These are phyloP conservation scores for Diaporthe australafricana DNA, from an alignment of 2,329 filamentous ascomycete species.

Conservation along the genomic window DNA sequence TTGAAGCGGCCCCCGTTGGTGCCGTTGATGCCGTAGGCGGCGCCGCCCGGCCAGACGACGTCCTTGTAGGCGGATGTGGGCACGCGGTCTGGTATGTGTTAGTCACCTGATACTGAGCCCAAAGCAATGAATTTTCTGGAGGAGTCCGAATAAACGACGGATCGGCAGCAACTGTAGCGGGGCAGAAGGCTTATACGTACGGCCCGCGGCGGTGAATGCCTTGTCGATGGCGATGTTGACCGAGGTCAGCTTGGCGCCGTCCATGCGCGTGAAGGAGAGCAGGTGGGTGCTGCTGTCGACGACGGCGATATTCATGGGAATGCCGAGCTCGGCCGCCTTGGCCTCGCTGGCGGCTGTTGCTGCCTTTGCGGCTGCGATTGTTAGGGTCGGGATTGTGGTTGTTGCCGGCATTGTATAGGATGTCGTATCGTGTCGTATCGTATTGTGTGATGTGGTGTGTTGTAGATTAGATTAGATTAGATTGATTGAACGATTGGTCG, in stretches of 20 bases:
- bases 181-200: too few relatives aligned
- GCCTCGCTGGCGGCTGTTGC: constrained; percentile 26
- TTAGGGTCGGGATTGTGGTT: constrained; percentile 25
- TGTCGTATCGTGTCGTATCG: too few relatives aligned
- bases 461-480: background rate
- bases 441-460: background rate
- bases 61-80: constrained; percentile 30
- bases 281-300: constrained; percentile 29
- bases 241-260: constrained; percentile 31
- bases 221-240: constrained; percentile 31
- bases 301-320: constrained; percentile 33
- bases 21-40: constrained; percentile 27
- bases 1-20: constrained; percentile 29
- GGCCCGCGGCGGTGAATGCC: constrained; percentile 29
- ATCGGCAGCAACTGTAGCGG: too few relatives aligned
- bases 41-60: constrained; percentile 24
- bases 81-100: too few relatives aligned
- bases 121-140: too few relatives aligned
- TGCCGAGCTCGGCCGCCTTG: constrained; percentile 25
- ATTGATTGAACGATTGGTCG: background rate
- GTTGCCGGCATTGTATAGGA: constrained; percentile 17
- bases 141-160: too few relatives aligned
- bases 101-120: too few relatives aligned
- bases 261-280: constrained; percentile 28
- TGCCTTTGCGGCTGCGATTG: constrained; percentile 23